Evolutionary conservation across 345 rosid genomes (phyloP).

Genomic region (Dipteronia dyeriana): DNA sequence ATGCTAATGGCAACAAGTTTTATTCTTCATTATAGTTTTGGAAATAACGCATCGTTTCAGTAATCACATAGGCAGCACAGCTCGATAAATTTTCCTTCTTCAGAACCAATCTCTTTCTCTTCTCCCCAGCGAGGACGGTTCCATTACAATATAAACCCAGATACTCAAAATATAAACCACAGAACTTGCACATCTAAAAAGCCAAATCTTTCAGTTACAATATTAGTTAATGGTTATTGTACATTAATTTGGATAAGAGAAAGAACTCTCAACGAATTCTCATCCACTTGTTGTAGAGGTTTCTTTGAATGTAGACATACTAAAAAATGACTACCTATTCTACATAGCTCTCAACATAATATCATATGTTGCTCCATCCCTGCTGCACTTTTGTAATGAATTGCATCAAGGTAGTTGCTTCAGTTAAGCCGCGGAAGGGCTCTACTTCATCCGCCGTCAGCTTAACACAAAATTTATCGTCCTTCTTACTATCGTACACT

Average conservation of each 20-base stretch:
- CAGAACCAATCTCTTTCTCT: too few species aligned
- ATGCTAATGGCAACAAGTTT: too few species aligned
- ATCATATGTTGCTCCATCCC: slow-evolving; percentile 31
- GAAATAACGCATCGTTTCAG: too few species aligned
- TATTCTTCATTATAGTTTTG: too few species aligned
- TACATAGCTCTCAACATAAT: slow-evolving; percentile 51
- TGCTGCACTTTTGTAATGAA: slow-evolving; percentile 37
- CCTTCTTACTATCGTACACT: slow-evolving; percentile 39
- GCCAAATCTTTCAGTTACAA: slow-evolving; percentile 41
- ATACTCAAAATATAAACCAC: slow-evolving; percentile 26
- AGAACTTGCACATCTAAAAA: slow-evolving; percentile 35
- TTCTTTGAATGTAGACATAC: slow-evolving; percentile 50
- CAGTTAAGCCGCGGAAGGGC: slow-evolving; percentile 42
- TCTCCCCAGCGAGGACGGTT: neutral
- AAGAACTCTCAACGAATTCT: slow-evolving; percentile 44
- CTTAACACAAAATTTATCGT: slow-evolving; percentile 51
- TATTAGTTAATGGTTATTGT: slow-evolving; percentile 55
- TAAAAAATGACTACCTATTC: slow-evolving; percentile 79
- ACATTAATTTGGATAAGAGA: slow-evolving; percentile 46
- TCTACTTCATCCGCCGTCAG: slow-evolving; percentile 36
- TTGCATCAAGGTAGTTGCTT: slow-evolving; percentile 41
- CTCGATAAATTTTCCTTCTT: too few species aligned
- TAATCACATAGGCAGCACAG: too few species aligned
- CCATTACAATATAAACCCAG: slow-evolving; percentile 23
- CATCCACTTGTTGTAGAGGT: slow-evolving; percentile 32